A percentile compares a stretch with the other conserved stretches of the same genome.
phyloP scores from a whole-genome alignment of 1,284 basidiomycete species.

The Filobasidium uniguttulatum region DNA sequence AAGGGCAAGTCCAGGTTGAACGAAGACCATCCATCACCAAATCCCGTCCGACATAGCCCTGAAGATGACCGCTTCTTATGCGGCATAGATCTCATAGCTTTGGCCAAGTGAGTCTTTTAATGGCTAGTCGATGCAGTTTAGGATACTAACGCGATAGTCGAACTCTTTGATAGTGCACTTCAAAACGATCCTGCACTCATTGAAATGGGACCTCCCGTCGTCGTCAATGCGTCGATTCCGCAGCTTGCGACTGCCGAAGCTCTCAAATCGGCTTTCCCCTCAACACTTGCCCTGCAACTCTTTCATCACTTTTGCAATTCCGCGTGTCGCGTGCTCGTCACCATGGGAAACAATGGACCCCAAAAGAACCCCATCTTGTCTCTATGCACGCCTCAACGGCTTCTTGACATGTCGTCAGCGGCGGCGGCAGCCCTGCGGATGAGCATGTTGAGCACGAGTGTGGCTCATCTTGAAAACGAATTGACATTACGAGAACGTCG shows the following conservation, averaged over 20 bases:
- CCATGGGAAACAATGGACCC: constrained; percentile 23
- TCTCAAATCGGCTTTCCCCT: constrained; percentile 21
- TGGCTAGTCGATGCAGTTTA: not conserved
- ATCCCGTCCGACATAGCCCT: not conserved
- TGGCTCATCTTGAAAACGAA: constrained; percentile 20
- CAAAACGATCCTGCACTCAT: constrained; percentile 1
- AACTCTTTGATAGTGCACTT: not conserved
- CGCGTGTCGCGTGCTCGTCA: constrained; percentile 20
- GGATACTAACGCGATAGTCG: not conserved
- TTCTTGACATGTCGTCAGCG: constrained; percentile 24
- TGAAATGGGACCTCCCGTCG: constrained; percentile 1
- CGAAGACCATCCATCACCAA: not conserved
- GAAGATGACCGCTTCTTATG: not conserved
- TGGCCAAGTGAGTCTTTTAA: not conserved
- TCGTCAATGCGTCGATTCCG: not conserved
- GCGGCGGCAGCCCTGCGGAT: constrained; percentile 25
- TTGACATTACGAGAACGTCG: constrained; percentile 16
- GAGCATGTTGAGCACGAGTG: constrained; percentile 22
- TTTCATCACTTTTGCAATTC: constrained; percentile 25
- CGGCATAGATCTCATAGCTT: not conserved
- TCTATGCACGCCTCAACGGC: constrained; percentile 20
- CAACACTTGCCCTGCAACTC: constrained; percentile 20
- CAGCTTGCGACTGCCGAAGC: constrained; percentile 5
- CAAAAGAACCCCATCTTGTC: constrained; percentile 24
- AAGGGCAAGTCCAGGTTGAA: not conserved